Percentiles rank a stretch among this genome's conserved stretches.
Evolutionary conservation across 73 alveolate genomes (phyloP).

Genomic region (Paramecium bursaria): DNA sequence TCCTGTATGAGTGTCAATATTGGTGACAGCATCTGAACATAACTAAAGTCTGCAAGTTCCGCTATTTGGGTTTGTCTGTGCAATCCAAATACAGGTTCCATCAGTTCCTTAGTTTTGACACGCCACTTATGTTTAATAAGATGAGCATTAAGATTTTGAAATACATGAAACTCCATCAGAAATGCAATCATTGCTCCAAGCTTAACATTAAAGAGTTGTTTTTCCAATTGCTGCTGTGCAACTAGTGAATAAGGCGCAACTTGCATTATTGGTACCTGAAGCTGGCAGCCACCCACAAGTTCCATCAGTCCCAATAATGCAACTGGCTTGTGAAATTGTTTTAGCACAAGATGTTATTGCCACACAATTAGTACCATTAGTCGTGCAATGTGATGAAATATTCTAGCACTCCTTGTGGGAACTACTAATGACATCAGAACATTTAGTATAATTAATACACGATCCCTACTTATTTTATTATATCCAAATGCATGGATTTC

Average conservation of each 20-base stretch:
- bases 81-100: constrained; percentile 42
- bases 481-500: constrained; percentile 41
- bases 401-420: not conserved
- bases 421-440: not conserved
- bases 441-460: constrained; percentile 14
- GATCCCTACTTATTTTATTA: not conserved
- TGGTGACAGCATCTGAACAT: not conserved
- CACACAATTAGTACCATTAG: constrained; percentile 37
- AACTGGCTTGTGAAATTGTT: not conserved
- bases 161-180: constrained; percentile 46
- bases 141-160: constrained; percentile 17
- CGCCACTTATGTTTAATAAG: constrained; percentile 7
- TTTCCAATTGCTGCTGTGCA: too few relatives aligned
- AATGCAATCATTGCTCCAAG: not conserved
- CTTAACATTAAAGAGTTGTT: constrained; percentile 44
- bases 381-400: constrained; percentile 14
- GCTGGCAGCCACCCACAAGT: too few relatives aligned
- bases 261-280: too few relatives aligned
- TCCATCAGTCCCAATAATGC: not conserved
- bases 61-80: not conserved
- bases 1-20: not conserved
- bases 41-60: not conserved
- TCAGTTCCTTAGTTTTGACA: constrained; percentile 17
- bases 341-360: constrained; percentile 19
- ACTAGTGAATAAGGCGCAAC: too few relatives aligned